Evolutionary conservation across 2,329 filamentous ascomycete species (phyloP).

Genomic region (Parastagonospora avenae): DNA sequence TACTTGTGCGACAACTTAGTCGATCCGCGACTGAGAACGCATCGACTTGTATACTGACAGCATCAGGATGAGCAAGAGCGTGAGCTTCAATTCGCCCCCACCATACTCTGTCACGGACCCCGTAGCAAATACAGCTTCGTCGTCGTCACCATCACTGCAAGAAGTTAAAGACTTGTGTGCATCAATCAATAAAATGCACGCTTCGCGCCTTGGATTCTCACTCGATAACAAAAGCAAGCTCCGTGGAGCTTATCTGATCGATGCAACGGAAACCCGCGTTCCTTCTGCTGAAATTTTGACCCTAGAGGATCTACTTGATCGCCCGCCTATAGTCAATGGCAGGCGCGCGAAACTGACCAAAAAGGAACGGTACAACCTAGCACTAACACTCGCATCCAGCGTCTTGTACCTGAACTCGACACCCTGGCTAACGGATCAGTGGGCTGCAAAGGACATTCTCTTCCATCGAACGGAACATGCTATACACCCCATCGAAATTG

Average conservation of each 20-base stretch:
- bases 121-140: background rate
- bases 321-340: slow-evolving; percentile 32
- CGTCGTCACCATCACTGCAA: slow-evolving; percentile 17
- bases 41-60: slow-evolving; percentile 9
- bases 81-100: slow-evolving; percentile 42
- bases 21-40: too few relatives aligned
- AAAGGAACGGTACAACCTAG: slow-evolving; percentile 43
- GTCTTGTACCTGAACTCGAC: slow-evolving; percentile 45
- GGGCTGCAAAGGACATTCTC: slow-evolving; percentile 40
- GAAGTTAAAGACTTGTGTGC: slow-evolving; percentile 46
- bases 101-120: slow-evolving; percentile 38
- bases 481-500: slow-evolving; percentile 31
- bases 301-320: slow-evolving; percentile 37
- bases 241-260: slow-evolving; percentile 35
- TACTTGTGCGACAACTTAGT: background rate
- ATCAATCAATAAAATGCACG: slow-evolving; percentile 36
- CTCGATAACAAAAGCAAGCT: slow-evolving; percentile 39
- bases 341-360: slow-evolving; percentile 36
- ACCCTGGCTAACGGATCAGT: slow-evolving; percentile 44
- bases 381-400: slow-evolving; percentile 44
- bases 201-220: slow-evolving; percentile 39
- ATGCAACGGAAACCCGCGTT: slow-evolving; percentile 13
- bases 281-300: slow-evolving; percentile 30
- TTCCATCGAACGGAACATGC: slow-evolving; percentile 33
- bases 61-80: slow-evolving; percentile 34